phyloP scores from a whole-genome alignment of 139 green algal species.

The Monoraphidium neglectum region DNA sequence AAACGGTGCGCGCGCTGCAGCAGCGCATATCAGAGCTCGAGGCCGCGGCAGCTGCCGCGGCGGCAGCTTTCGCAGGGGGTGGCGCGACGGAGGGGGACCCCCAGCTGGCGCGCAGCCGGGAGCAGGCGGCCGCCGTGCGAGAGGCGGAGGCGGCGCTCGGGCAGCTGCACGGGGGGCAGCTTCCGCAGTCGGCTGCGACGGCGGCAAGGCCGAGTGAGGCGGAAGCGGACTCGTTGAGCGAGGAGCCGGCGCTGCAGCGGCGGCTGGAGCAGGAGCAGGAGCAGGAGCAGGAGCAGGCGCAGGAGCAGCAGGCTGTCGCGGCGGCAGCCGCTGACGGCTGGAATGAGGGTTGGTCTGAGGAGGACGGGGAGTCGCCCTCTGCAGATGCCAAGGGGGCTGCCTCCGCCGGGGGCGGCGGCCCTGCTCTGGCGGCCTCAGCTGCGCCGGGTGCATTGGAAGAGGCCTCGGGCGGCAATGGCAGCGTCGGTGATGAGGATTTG shows the following conservation, averaged over 20 bases:
- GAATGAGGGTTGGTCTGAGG: background rate
- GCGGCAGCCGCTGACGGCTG: background rate
- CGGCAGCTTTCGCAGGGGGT: slow-evolving; percentile 8
- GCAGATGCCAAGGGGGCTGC: too few species aligned
- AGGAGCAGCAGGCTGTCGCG: background rate
- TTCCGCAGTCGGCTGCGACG: background rate
- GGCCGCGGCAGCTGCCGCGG: slow-evolving; percentile 1
- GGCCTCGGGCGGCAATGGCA: too few species aligned
- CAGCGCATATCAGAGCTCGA: too few species aligned
- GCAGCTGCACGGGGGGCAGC: background rate
- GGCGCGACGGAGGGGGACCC: background rate
- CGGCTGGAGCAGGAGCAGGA: background rate
- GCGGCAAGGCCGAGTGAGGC: background rate
- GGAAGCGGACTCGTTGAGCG: too few species aligned
- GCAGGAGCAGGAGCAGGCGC: background rate
- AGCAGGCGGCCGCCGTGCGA: background rate
- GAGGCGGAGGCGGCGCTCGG: background rate
- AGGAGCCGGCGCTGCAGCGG: background rate
- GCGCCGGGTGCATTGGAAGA: too few species aligned
- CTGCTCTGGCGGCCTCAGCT: too few species aligned
- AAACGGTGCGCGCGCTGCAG: too few species aligned
- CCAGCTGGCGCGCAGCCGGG: background rate
- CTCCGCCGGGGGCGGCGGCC: too few species aligned
- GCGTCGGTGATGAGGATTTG: background rate
- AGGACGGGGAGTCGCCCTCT: too few species aligned